A percentile compares a stretch with the other conserved stretches of the same genome.
Conservation (phyloP, 257 asterid genomes). For the Fraxinus americana region DNA sequence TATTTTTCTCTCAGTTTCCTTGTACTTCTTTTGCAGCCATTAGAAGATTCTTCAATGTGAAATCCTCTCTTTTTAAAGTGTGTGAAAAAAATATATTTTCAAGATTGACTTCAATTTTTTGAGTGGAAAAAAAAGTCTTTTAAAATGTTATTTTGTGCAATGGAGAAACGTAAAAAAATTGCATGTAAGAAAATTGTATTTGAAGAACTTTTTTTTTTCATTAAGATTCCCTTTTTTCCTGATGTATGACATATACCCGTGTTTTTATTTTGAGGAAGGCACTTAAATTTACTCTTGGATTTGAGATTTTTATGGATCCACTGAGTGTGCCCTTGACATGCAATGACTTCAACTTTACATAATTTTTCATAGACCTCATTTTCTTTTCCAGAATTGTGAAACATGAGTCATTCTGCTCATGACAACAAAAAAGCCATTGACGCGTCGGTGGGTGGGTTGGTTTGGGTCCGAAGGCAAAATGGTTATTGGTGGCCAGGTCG, state of each 20-base stretch:
- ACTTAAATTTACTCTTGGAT: too few relatives aligned
- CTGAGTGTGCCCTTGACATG: slow-evolving; percentile 27
- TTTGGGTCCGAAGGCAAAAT: slow-evolving; percentile 88
- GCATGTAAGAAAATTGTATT: neutral
- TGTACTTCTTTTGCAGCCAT: slow-evolving; percentile 18
- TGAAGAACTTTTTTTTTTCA: neutral
- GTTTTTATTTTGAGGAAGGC: neutral
- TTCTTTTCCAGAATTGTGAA: neutral
- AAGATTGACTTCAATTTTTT: neutral
- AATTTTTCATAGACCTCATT: too few relatives aligned
- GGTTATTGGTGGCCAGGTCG: slow-evolving; percentile 98
- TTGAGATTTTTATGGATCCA: neutral
- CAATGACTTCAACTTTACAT: neutral
- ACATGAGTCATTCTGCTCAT: slow-evolving; percentile 62
- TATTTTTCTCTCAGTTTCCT: neutral
- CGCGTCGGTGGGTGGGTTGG: slow-evolving; percentile 74
- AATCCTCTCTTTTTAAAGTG: slow-evolving; percentile 20
- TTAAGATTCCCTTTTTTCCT: neutral
- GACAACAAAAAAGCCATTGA: slow-evolving; percentile 55
- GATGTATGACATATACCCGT: too few relatives aligned
- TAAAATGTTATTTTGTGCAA: neutral
- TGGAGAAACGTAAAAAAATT: neutral
- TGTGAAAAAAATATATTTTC: slow-evolving; percentile 3
- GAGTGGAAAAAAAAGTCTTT: too few relatives aligned
- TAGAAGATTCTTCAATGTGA: slow-evolving; percentile 25